Evolutionary conservation across 768 basidiomycete genomes (phyloP).

Genomic region (Phanerochaete carnosa): DNA sequence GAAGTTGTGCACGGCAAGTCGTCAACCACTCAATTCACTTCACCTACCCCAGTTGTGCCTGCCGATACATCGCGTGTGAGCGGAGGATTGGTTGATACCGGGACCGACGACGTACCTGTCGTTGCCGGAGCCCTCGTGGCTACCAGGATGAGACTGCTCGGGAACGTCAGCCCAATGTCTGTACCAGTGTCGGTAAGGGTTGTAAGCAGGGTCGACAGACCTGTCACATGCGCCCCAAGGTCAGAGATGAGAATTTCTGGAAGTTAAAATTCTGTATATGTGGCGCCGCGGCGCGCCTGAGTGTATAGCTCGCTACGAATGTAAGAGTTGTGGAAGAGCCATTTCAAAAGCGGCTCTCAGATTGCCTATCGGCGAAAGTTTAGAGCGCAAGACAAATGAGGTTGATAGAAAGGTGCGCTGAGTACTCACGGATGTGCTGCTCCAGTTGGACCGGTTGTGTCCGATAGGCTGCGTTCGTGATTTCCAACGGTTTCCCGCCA

Average conservation of each 20-base stretch:
- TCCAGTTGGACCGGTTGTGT: neutral
- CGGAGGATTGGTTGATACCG: neutral
- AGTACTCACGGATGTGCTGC: neutral
- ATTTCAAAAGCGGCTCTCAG: neutral
- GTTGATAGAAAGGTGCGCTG: neutral
- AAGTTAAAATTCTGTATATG: neutral
- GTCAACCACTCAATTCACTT: neutral
- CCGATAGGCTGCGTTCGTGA: neutral
- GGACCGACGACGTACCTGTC: conserved; percentile 3
- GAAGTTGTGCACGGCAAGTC: neutral
- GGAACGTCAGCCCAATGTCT: neutral
- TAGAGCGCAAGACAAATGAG: neutral
- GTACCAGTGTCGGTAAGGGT: neutral
- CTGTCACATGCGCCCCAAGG: neutral
- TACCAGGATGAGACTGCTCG: neutral
- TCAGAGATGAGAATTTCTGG: neutral
- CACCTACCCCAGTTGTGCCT: neutral
- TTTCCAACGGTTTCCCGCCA: neutral
- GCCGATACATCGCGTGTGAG: neutral
- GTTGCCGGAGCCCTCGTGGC: neutral
- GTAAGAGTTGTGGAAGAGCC: neutral
- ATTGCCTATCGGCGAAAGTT: neutral
- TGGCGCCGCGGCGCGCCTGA: neutral
- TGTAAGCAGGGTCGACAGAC: neutral
- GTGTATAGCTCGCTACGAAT: neutral